A percentile compares a stretch with the other conserved stretches of the same genome.
phyloP scores from a whole-genome alignment of 2,329 filamentous ascomycete species.

The Fusarium sp. region DNA sequence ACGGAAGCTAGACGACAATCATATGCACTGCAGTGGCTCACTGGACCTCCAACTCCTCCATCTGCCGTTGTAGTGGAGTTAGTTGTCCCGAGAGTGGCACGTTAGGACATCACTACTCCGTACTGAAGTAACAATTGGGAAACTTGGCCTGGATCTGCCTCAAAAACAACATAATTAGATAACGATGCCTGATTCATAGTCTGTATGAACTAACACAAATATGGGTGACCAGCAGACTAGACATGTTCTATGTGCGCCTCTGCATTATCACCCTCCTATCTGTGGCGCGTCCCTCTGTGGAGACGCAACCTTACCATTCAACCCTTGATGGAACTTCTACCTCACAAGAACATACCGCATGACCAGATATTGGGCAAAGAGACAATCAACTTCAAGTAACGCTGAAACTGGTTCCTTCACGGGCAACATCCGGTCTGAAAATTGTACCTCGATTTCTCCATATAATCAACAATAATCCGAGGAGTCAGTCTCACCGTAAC shows the following conservation, averaged over 20 bases:
- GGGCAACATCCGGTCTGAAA: not conserved
- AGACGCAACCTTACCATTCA: not conserved
- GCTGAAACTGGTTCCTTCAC: not conserved
- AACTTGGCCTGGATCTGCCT: not conserved
- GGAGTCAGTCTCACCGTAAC: slow-evolving; percentile 22
- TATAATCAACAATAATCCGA: not conserved
- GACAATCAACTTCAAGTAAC: not conserved
- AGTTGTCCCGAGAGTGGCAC: not conserved
- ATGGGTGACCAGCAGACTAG: not conserved
- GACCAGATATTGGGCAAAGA: not conserved
- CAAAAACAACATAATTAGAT: not conserved
- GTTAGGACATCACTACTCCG: too few relatives aligned
- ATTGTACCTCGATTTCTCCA: not conserved
- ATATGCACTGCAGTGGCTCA: not conserved
- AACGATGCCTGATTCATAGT: not conserved
- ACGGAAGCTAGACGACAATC: not conserved
- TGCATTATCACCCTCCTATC: not conserved
- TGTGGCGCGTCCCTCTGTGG: slow-evolving; percentile 6
- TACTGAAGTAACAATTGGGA: not conserved
- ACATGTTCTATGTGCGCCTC: not conserved
- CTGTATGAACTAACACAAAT: not conserved
- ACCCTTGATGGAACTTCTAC: not conserved
- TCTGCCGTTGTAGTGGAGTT: not conserved
- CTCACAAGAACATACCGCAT: not conserved
- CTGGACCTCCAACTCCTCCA: slow-evolving; percentile 11